Evolutionary conservation across 257 asterid species (phyloP), one percentile per base, ranked within the genome.

Genomic region (Solanum ossicruentum): DNA sequence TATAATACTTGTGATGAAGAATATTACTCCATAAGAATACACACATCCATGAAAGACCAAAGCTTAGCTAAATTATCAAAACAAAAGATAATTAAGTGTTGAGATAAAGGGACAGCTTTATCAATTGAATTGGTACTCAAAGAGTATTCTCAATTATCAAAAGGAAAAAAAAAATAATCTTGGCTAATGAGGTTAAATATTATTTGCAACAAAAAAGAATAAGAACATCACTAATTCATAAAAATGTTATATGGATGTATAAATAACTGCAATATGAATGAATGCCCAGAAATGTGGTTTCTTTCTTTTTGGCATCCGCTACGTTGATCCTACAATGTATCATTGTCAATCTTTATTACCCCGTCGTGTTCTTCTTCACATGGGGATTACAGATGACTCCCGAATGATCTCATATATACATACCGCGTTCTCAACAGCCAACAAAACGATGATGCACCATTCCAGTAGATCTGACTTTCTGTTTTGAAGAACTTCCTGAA

Each of bases 401-500:
- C 84, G 86, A 84, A 95, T 88, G 60, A 96, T 93, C 93, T 93
- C 98, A 56, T 83, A 94, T 23, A 93, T 11, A 3, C 94, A 87
- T 87, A 96, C 88, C 28, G 92, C 72, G 71, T 95, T 95, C 87
- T 95, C 98, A 85, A 95, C 87, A 13, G 88, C 92, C 90, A 96
- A 85, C 90, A 96, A 89, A 72, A 94, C 90, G 45, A 96, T 94
- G 87, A 96, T 95, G 92, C 95, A 92, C 98, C 99, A 96, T 83
- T 96, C 99, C 83, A 96, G 95, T 75, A 94, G 89, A 90, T 96
- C 97, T 1, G 98, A 93, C 82, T 93, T 95, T 26, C 98, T 85
- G 84, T 96, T 96, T 86, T 95, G 99, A 65, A 96, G 98, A 84
- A 93, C 98, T 92, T 95, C 98, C 89, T 95, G 99, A 70, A 96